These are phyloP conservation scores for Candida loeiensis DNA, from an alignment of 805 yeast species.

Conservation along the genomic window DNA sequence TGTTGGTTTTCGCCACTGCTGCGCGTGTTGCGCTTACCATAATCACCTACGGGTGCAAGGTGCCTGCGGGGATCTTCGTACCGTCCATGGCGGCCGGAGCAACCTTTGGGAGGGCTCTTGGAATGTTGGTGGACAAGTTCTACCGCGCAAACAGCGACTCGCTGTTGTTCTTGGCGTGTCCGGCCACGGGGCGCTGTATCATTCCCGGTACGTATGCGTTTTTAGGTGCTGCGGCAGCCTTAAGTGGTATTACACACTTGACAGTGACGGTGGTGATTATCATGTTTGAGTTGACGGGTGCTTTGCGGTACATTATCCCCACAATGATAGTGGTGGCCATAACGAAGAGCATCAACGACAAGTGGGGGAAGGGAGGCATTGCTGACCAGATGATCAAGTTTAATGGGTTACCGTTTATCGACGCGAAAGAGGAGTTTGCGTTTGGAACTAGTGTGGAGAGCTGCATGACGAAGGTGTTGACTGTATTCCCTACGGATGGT, in stretches of 20 bases:
- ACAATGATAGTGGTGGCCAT: slow-evolving; percentile 93
- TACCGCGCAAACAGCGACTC: slow-evolving; percentile 32
- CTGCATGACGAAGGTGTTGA: slow-evolving; percentile 55
- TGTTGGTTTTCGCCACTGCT: slow-evolving; percentile 67
- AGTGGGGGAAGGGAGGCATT: slow-evolving; percentile 78
- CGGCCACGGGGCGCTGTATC: slow-evolving; percentile 48
- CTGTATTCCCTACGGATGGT: slow-evolving; percentile 36
- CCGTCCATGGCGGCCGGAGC: slow-evolving; percentile 98
- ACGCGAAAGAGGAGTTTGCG: slow-evolving; percentile 62
- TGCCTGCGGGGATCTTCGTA: slow-evolving; percentile 97
- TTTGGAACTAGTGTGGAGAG: slow-evolving; percentile 46
- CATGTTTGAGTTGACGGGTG: slow-evolving; percentile 88
- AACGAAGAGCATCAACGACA: slow-evolving; percentile 75
- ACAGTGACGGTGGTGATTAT: slow-evolving; percentile 89
- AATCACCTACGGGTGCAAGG: slow-evolving; percentile 86
- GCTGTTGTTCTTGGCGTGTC: slow-evolving; percentile 30
- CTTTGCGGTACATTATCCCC: slow-evolving; percentile 85
- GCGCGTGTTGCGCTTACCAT: slow-evolving; percentile 70
- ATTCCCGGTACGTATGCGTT: slow-evolving; percentile 95
- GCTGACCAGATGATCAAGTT: slow-evolving; percentile 92
- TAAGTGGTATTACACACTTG: slow-evolving; percentile 90
- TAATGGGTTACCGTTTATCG: slow-evolving; percentile 83
- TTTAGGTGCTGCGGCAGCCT: slow-evolving; percentile 92
- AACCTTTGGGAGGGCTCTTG: slow-evolving; percentile 84
- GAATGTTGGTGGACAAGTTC: slow-evolving; percentile 59